A percentile compares a stretch with the other conserved stretches of the same genome.
Evolutionary conservation across 768 basidiomycete genomes (phyloP).

Genomic region (Podaxis pistillaris): DNA sequence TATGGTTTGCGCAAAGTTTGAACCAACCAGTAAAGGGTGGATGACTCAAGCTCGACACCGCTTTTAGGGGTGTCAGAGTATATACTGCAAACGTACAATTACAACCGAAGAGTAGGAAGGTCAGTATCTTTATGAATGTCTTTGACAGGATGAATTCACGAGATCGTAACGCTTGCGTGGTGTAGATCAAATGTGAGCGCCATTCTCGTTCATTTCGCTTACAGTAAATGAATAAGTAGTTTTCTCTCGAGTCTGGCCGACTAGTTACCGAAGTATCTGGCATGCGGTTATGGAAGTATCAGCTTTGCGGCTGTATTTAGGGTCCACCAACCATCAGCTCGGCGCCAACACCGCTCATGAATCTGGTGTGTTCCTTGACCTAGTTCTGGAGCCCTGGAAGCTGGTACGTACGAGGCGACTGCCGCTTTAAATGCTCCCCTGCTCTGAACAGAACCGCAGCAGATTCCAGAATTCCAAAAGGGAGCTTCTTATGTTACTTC

Average conservation of each 20-base stretch:
- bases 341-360: too few relatives aligned
- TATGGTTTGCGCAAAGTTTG: not conserved
- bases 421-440: not conserved
- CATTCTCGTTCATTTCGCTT: not conserved
- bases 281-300: not conserved
- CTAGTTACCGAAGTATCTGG: not conserved
- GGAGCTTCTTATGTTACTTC: not conserved
- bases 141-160: not conserved
- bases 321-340: not conserved
- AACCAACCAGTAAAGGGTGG: not conserved
- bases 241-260: not conserved
- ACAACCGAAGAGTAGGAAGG: too few relatives aligned
- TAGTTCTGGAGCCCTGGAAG: not conserved
- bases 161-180: not conserved
- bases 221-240: not conserved
- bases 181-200: not conserved
- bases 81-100: too few relatives aligned
- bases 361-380: too few relatives aligned
- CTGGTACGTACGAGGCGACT: not conserved
- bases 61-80: too few relatives aligned
- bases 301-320: not conserved
- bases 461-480: not conserved
- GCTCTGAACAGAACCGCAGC: not conserved
- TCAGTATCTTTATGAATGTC: too few relatives aligned
- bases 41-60: too few relatives aligned